Evolutionary conservation across 139 green algal genomes (phyloP), one percentile per base, ranked within the genome.

Genomic region (Haematococcus lacustris): DNA sequence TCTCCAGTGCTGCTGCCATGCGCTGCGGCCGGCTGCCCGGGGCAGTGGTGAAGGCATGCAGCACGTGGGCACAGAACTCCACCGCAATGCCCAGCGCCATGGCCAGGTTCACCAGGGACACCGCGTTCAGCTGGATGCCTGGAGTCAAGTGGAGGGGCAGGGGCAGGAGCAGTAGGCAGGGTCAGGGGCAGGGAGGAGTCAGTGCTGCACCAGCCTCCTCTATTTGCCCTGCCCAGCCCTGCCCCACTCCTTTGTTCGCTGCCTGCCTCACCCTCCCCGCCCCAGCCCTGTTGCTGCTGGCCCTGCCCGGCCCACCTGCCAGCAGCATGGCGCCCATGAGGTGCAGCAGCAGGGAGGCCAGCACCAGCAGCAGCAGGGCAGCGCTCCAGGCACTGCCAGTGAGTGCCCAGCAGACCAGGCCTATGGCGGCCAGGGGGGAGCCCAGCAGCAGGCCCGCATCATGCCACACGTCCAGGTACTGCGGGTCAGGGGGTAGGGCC

Each of bases 51-150:
- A 91, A 94, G 0, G 87, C 81, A 66, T 95, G 91, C 53, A 92
- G 68, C 21, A 95, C 76, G 73, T 97, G 91, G 1, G 84, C 87
- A 47, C 80, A 88, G 70, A 96, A 96, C 88, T 96, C 91, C 38
- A 97, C 86, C 0, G 81, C 86, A 34, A 96, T 96, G 51, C 91
- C 91, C 41, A 95, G 74, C 0, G 82, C 78, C 83, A 90, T 90
- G 28, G 88, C 85, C 70, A 94, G 80, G 82, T 94, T 94, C 40
- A 93, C 90, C 68, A 93, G 71, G 23, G 81, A 89, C 32, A 93
- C 85, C 26, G 87, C 85, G 75, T 92, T 92, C 35, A 88, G 75
- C 79, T 97, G 86, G 26, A 94, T 86, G 37, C 79, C 84, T 67
- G 69, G 71, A 59, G 33, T 33, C 23, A n/a, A 30, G 57, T 57